These are phyloP conservation scores for Tremellales sp. DNA, from an alignment of 1,284 basidiomycete species.

Conservation along the genomic window DNA sequence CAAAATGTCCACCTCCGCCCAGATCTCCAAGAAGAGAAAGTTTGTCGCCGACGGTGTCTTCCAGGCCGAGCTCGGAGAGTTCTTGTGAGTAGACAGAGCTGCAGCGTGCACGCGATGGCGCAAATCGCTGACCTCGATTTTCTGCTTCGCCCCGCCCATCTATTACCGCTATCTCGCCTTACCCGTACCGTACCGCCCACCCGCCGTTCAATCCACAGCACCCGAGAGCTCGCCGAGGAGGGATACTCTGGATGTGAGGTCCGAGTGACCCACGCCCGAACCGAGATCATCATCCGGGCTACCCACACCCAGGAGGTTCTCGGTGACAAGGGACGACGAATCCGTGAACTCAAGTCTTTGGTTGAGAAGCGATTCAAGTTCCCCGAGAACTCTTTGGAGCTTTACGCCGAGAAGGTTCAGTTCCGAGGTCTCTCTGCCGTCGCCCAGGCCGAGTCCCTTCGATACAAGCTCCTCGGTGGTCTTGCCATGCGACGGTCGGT, in stretches of 20 bases:
- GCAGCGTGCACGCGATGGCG: conserved; percentile 14
- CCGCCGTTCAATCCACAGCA: conserved; percentile 52
- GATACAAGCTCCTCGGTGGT: conserved; percentile 99
- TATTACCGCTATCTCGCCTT: neutral
- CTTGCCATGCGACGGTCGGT: conserved; percentile 93
- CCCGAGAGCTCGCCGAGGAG: conserved; percentile 97
- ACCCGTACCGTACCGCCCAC: neutral
- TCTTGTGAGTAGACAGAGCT: conserved; percentile 58
- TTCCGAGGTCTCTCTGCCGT: conserved; percentile 98
- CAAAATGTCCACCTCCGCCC: conserved; percentile 54
- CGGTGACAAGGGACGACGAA: conserved; percentile 98
- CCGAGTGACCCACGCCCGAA: conserved; percentile 97
- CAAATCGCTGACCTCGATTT: neutral
- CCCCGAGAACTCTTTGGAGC: conserved; percentile 96
- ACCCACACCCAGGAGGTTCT: conserved; percentile 99
- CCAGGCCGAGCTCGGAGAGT: conserved; percentile 95
- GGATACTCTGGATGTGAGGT: conserved; percentile 99
- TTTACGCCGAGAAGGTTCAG: conserved; percentile 99
- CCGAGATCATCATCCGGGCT: conserved; percentile 99
- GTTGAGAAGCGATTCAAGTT: conserved; percentile 99
- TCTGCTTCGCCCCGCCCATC: neutral
- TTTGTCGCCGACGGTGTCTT: conserved; percentile 76
- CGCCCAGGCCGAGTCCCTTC: conserved; percentile 96
- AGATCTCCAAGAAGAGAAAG: conserved; percentile 94
- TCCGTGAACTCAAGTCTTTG: conserved; percentile 96